Evolutionary conservation across 2,329 filamentous ascomycete genomes (phyloP), one percentile per base, ranked within the genome.

Genomic region (Aspergillus uvarum): DNA sequence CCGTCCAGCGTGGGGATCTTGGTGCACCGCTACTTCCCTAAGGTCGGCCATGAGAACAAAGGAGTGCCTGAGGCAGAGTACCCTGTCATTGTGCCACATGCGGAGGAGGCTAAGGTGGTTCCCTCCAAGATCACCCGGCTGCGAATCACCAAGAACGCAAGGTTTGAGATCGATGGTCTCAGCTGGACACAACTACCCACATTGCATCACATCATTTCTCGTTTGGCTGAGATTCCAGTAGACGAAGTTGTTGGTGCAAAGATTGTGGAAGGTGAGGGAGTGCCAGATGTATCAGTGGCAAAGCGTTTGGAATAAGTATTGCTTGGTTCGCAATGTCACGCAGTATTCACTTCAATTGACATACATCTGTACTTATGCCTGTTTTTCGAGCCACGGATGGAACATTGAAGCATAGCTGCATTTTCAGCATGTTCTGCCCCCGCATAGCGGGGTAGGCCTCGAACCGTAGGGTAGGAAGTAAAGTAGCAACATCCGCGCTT

Each of bases 131-230:
- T 70, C 14, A 70, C 62, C 4, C 60, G 67, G 8, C 47, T 71
- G 19, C 65, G 63, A 1, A 64, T 54, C 19, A 65, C 81, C 0
- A 70, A 67, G 1, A 77, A 77, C 12, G 81, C 81, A 0, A 76
- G 67, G 2, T 70, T 88, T 54, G 71, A 74, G 54, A 80, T 87
- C 56, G 76, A 84, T 44, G 74, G 73, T 0, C 64, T 81, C 16
- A 80, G 84, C 65, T 84, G 81, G 84, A 75, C 84, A 51, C 74
- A 72, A 4, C 68, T 88, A 59, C 87, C 86, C 0, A 89, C 85
- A 2, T 72, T 88, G 55, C 85, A 88, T 66, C 83, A 88, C 67
- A 73, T 89, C 8, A 74, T 84, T 5, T 71, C 74, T 21, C 75
- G 79, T 14, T 69, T 88, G 58, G 79, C 79, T 1, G 82, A 85